These are phyloP conservation scores for Chytriomyces hyalinus DNA, from an alignment of 192 early-diverging fungal species.

Conservation along the genomic window DNA sequence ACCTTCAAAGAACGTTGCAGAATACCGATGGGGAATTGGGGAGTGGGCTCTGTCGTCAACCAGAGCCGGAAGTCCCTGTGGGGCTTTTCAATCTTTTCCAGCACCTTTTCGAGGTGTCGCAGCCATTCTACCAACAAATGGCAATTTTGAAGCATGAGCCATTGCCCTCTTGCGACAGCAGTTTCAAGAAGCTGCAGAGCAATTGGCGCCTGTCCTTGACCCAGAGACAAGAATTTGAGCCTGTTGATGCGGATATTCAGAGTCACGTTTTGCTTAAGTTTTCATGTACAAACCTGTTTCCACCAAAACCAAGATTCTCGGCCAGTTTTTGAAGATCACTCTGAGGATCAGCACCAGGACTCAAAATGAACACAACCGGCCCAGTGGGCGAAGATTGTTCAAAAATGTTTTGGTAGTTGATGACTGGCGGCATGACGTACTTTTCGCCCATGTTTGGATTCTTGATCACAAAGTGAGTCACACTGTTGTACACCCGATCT, in stretches of 20 bases:
- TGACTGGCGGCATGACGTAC: constrained; percentile 70
- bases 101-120: constrained; percentile 59
- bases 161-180: constrained; percentile 64
- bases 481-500: constrained; percentile 66
- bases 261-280: not conserved
- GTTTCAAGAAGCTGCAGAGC: constrained; percentile 67
- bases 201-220: constrained; percentile 69
- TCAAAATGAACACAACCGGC: constrained; percentile 66
- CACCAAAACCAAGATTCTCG: constrained; percentile 63
- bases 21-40: constrained; percentile 64
- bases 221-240: constrained; percentile 66
- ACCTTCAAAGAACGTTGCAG: constrained; percentile 67
- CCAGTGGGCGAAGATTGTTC: constrained; percentile 65
- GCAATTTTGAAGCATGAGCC: constrained; percentile 71
- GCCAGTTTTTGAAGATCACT: constrained; percentile 68
- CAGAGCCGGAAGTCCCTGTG: constrained; percentile 65
- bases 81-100: constrained; percentile 70
- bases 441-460: constrained; percentile 62
- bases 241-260: constrained; percentile 11
- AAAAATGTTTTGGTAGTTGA: constrained; percentile 70
- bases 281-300: constrained; percentile 35
- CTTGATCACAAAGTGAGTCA: constrained; percentile 67
- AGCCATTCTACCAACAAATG: constrained; percentile 64
- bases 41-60: constrained; percentile 67
- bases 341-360: constrained; percentile 69